Percentiles rank a stretch among this genome's conserved stretches.
Evolutionary conservation across 2,329 filamentous ascomycete genomes (phyloP).

Genomic region (Fusarium fujikuroi): DNA sequence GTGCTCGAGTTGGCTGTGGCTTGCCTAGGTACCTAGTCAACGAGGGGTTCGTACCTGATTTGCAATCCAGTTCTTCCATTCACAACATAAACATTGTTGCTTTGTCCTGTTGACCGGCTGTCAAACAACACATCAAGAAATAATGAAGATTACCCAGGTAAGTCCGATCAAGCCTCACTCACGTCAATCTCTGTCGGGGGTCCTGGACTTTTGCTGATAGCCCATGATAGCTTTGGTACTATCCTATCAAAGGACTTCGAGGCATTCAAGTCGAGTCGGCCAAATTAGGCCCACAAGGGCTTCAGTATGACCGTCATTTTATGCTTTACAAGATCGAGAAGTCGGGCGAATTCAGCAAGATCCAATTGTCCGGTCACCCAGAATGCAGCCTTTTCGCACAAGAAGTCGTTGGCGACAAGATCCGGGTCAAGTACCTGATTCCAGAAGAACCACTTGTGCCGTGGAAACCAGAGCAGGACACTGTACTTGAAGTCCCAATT

Average conservation of each 20-base stretch:
- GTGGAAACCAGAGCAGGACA: slow-evolving; percentile 49
- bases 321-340: slow-evolving; percentile 70
- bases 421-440: slow-evolving; percentile 57
- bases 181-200: background rate
- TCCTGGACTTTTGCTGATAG: slow-evolving; percentile 3
- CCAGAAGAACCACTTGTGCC: slow-evolving; percentile 55
- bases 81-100: slow-evolving; percentile 14
- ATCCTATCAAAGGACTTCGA: slow-evolving; percentile 79
- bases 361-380: slow-evolving; percentile 68
- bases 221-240: slow-evolving; percentile 66
- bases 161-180: background rate
- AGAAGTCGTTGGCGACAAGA: slow-evolving; percentile 55
- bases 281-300: slow-evolving; percentile 68
- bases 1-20: slow-evolving; percentile 16
- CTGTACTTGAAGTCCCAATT: slow-evolving; percentile 65
- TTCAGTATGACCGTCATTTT: slow-evolving; percentile 74
- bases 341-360: slow-evolving; percentile 59
- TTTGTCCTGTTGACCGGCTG: slow-evolving; percentile 1
- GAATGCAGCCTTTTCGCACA: slow-evolving; percentile 73
- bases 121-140: slow-evolving; percentile 1
- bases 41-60: slow-evolving; percentile 29
- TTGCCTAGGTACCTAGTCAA: slow-evolving; percentile 10
- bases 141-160: slow-evolving; percentile 50
- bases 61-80: slow-evolving; percentile 18
- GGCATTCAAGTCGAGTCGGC: slow-evolving; percentile 65